These are phyloP conservation scores for Syncephalis plumigaleata DNA, from an alignment of 371 early-diverging fungal genomes.

Conservation along the genomic window DNA sequence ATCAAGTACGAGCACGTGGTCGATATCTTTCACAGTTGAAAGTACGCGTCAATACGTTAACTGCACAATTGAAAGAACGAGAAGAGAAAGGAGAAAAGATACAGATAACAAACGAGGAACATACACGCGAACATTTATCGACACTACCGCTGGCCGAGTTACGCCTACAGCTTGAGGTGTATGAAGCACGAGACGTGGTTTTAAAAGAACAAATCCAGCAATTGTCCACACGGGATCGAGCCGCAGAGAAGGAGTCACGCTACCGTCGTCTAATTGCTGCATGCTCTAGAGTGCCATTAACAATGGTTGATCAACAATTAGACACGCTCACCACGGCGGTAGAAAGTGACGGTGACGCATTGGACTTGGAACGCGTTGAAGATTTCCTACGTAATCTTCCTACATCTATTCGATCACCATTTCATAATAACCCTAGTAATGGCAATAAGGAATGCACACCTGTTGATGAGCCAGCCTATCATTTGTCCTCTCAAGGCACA, in stretches of 20 bases:
- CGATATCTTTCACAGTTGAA: background rate
- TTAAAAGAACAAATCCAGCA: slow-evolving; percentile 19
- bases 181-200: slow-evolving; percentile 19
- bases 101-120: slow-evolving; percentile 10
- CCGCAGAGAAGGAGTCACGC: slow-evolving; percentile 33
- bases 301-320: slow-evolving; percentile 46
- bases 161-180: slow-evolving; percentile 24
- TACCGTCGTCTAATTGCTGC: slow-evolving; percentile 60
- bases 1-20: slow-evolving; percentile 8
- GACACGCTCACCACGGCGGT: slow-evolving; percentile 46
- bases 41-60: background rate
- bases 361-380: slow-evolving; percentile 17
- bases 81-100: slow-evolving; percentile 1
- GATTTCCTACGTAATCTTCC: too few species aligned
- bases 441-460: too few species aligned
- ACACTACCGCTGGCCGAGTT: slow-evolving; percentile 9
- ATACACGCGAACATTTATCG: too few species aligned
- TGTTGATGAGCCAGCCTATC: too few species aligned
- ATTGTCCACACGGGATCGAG: slow-evolving; percentile 10
- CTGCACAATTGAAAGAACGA: background rate
- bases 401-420: too few species aligned
- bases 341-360: slow-evolving; percentile 47
- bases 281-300: slow-evolving; percentile 45
- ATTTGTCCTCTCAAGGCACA: too few species aligned
- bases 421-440: too few species aligned